Base-by-base conservation (phyloP, 2,329 filamentous ascomycete genomes). In the Penicillium olsonii region DNA sequence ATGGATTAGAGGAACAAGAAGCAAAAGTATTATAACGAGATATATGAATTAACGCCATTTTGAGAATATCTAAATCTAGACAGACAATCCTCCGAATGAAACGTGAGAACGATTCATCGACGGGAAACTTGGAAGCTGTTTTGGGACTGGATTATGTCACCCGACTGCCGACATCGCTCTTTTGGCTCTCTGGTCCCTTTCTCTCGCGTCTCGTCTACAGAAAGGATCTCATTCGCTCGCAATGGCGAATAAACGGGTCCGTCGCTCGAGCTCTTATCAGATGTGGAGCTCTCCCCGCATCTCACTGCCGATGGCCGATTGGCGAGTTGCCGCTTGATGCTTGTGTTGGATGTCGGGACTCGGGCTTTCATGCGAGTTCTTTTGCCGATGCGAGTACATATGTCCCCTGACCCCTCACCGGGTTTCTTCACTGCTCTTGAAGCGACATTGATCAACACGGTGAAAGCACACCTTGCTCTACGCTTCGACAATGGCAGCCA, bases 401-500 rank as follows among this genome's bases (percentile, higher is more conserved):
- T 19, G 24, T 22, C n/a, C 18, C 34, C 17, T 10, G 15, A 18
- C 43, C 43, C 38, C 35, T 45, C 33, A 31, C 10, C 15, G 27
- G 12, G 34, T 26, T 37, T 37, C 22, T 15, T 27, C 24, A 37
- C 14, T 29, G 33, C n/a, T n/a, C 29, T 31, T 24, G 22, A 24
- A 4, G 22, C 22, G 22, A 24, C 5, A 24, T 8, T 24, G 22
- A 24, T 24, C 22, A 24, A 24, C 22, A 24, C 22, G 22, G 22
- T 24, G 22, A 24, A 4, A 24, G 22, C 22, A 31, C 29, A n/a
- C 7, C 4, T 31, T 6, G 3, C 14, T 2, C 11, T n/a, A n/a
- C 14, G 14, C n/a, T 14, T 31, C 12, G 18, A 53, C 6, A 39
- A 68, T 68, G 64, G 45, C 60, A 42, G 15, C 64, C 9, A 77